Conservation (phyloP, 805 yeast species). For the Saccharomyces cerevisiae region DNA sequence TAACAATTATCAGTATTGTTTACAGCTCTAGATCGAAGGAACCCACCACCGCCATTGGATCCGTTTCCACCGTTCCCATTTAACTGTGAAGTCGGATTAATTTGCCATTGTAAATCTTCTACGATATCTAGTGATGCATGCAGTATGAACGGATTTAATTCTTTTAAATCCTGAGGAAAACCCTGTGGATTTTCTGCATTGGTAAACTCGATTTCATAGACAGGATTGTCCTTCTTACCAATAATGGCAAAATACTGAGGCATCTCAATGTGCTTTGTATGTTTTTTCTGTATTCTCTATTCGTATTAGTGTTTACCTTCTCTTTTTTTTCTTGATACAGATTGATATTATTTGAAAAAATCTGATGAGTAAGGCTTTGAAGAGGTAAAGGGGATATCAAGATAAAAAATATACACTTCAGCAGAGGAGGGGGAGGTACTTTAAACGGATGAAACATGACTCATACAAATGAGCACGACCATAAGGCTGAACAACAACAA, state of each 20-base stretch:
- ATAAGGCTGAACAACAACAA: not conserved
- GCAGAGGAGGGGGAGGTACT: not conserved
- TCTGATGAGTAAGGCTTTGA: not conserved
- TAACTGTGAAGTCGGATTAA: conserved; percentile 32
- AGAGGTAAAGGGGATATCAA: not conserved
- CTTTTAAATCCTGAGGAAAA: conserved; percentile 63
- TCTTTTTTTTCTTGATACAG: not conserved
- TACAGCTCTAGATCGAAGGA: conserved; percentile 21
- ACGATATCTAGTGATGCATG: conserved; percentile 87
- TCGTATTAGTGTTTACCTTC: not conserved
- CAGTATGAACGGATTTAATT: conserved; percentile 77
- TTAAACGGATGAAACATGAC: not conserved
- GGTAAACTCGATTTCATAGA: conserved; percentile 74
- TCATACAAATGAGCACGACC: not conserved
- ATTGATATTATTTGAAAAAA: not conserved
- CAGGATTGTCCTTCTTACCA: conserved; percentile 77
- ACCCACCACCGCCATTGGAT: conserved; percentile 11
- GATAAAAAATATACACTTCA: not conserved
- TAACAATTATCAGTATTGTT: conserved; percentile 33
- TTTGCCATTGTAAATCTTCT: conserved; percentile 81
- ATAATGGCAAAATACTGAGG: conserved; percentile 85
- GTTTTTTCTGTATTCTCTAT: not conserved
- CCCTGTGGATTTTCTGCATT: conserved; percentile 42
- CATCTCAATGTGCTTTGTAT: conserved; percentile 30
- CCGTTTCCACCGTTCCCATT: conserved; percentile 2